A percentile compares a stretch with the other conserved stretches of the same genome.
Conservation (phyloP, 2,329 filamentous ascomycete genomes). For the Trichoderma lentiforme region DNA sequence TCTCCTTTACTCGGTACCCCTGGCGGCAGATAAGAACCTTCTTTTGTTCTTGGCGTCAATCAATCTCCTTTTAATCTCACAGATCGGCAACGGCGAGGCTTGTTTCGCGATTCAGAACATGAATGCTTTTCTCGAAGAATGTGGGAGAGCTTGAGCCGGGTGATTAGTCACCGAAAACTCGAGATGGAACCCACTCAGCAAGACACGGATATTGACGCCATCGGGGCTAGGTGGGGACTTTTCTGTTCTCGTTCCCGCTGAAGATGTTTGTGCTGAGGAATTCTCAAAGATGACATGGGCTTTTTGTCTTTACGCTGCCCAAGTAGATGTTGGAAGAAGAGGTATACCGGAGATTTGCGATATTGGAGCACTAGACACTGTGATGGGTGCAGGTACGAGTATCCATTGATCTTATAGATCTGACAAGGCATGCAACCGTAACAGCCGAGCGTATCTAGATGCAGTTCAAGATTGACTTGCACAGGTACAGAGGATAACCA, state of each 20-base stretch:
- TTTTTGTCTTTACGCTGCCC: neutral
- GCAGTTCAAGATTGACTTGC: neutral
- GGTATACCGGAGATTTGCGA: neutral
- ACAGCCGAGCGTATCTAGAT: neutral
- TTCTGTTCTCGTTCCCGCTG: neutral
- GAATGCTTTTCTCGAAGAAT: neutral
- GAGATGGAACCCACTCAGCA: slow-evolving; percentile 11
- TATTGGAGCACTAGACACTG: neutral
- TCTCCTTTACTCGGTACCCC: slow-evolving; percentile 2
- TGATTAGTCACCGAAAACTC: slow-evolving; percentile 19
- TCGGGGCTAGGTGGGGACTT: slow-evolving; percentile 8
- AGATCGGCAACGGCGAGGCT: slow-evolving; percentile 4
- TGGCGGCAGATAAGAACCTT: slow-evolving; percentile 12
- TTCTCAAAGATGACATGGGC: neutral
- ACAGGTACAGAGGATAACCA: neutral
- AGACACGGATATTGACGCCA: slow-evolving; percentile 16
- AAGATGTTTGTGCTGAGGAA: neutral
- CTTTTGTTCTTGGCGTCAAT: slow-evolving; percentile 11
- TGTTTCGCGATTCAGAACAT: neutral
- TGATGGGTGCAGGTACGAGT: no score
- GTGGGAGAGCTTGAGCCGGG: neutral
- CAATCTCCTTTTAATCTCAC: slow-evolving; percentile 15
- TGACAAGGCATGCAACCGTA: neutral
- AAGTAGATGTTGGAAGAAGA: neutral
- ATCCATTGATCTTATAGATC: neutral